Evolutionary conservation across 2,329 filamentous ascomycete genomes (phyloP), one percentile per base, ranked within the genome.

Genomic region (Claviceps fusiformis): DNA sequence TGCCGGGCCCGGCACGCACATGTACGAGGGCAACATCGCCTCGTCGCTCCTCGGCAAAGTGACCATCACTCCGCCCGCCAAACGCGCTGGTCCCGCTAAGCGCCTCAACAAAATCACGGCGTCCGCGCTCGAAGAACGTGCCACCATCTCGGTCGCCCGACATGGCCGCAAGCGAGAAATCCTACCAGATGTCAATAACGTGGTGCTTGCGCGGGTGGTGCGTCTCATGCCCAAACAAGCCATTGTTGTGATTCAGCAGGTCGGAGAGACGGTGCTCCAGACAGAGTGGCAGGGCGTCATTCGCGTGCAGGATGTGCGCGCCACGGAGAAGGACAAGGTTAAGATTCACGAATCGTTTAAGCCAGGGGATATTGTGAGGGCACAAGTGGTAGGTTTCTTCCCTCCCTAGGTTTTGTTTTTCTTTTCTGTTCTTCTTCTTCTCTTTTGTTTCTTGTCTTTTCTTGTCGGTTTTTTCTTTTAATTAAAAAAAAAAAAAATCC

Each of bases 251-350:
- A 96, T 97, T 62, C 79, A 95, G 57, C 86, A 92, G 57, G 86
- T 96, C 31, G 82, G 87, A 56, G 77, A 84, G 63, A 79, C 78
- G 11, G 84, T 87, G 45, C 75, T 87, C 58, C 80, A 87, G 61
- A 86, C 89, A 52, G 86, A 90, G 62, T 95, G 91, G 80, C 86
- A 89, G 70, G 90, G 87, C 5, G 74, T 95, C 58, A 90, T 95
- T 57, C 80, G 90, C 19, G 82, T 85, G 59, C 92, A 97, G 72
- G 93, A 98, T 67, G 89, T 98, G 39, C 80, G 93, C 55, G 89
- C 90, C 3, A 95, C 93, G 19, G 93, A 98, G 73, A 95, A 96
- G 73, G 93, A 97, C 68, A 88, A 89, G 62, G 89, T 96, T 47
- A 89, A 87, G 68, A 87, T 97, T 59, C 85, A 89, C 61, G 90